Evolutionary conservation across 768 basidiomycete species (phyloP).

Genomic region (Scleroderma bovista): DNA sequence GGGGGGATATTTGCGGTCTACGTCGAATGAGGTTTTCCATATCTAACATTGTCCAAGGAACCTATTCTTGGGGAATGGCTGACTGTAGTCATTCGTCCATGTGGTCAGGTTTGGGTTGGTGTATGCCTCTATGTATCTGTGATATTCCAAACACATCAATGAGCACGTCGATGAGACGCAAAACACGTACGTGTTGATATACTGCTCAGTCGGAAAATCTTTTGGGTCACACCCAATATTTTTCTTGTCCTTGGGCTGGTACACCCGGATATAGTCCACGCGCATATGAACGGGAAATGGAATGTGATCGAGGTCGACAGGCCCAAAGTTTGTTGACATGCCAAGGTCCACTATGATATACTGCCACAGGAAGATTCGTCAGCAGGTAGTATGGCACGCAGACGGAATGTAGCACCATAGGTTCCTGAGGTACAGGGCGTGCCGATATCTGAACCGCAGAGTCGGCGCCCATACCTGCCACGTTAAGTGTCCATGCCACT

Average conservation of each 20-base stretch:
- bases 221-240: slow-evolving; percentile 73
- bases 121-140: slow-evolving; percentile 63
- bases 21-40: not conserved
- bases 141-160: not conserved
- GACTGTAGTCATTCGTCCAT: slow-evolving; percentile 39
- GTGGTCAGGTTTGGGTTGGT: slow-evolving; percentile 49
- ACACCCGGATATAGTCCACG: slow-evolving; percentile 62
- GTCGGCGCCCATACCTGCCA: slow-evolving; percentile 63
- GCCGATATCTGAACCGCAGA: slow-evolving; percentile 50
- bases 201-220: slow-evolving; percentile 61
- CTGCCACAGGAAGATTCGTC: slow-evolving; percentile 20
- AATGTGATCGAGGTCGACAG: slow-evolving; percentile 48
- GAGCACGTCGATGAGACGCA: not conserved
- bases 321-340: slow-evolving; percentile 55
- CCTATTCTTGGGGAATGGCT: slow-evolving; percentile 46
- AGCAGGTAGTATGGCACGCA: not conserved
- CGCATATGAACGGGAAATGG: slow-evolving; percentile 45
- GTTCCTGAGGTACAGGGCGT: slow-evolving; percentile 74
- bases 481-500: slow-evolving; percentile 70
- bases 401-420: slow-evolving; percentile 51
- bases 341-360: slow-evolving; percentile 55
- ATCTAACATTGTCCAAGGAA: slow-evolving; percentile 39
- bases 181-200: slow-evolving; percentile 54
- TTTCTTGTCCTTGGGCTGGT: slow-evolving; percentile 54
- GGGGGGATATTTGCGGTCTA: not conserved